Percentiles rank a stretch among this genome's conserved stretches.
Evolutionary conservation across 805 yeast species (phyloP).

Genomic region (Kluyveromyces nonfermentans): DNA sequence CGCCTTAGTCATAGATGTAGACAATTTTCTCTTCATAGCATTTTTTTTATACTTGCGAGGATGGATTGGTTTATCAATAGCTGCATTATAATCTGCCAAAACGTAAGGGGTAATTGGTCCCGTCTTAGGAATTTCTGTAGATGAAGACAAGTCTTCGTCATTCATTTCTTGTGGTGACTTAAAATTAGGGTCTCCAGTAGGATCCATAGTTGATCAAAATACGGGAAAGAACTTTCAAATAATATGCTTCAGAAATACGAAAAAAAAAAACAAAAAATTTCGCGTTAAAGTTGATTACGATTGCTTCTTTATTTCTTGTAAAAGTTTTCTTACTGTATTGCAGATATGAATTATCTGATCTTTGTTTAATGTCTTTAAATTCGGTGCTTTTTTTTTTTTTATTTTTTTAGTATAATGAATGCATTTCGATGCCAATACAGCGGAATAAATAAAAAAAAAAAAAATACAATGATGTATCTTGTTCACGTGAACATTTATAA

Average conservation of each 20-base stretch:
- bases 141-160: conserved; percentile 57
- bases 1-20: conserved; percentile 11
- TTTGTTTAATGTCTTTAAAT: background rate
- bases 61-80: conserved; percentile 66
- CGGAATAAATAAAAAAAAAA: background rate
- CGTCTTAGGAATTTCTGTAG: conserved; percentile 59
- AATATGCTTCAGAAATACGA: background rate
- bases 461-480: background rate
- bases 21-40: conserved; percentile 9
- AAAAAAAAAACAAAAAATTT: no score
- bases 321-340: no score
- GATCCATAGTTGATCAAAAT: conserved; percentile 54
- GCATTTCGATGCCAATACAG: background rate
- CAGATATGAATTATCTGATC: no score
- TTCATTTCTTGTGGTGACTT: conserved; percentile 65
- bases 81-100: conserved; percentile 61
- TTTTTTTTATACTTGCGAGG: conserved; percentile 30
- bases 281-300: no score
- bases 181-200: conserved; percentile 84
- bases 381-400: background rate
- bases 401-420: background rate
- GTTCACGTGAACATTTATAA: background rate
- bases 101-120: conserved; percentile 73
- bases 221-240: background rate
- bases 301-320: no score